Base-by-base conservation (phyloP, 495 filamentous ascomycete species). In the Penicillium chermesinum region DNA sequence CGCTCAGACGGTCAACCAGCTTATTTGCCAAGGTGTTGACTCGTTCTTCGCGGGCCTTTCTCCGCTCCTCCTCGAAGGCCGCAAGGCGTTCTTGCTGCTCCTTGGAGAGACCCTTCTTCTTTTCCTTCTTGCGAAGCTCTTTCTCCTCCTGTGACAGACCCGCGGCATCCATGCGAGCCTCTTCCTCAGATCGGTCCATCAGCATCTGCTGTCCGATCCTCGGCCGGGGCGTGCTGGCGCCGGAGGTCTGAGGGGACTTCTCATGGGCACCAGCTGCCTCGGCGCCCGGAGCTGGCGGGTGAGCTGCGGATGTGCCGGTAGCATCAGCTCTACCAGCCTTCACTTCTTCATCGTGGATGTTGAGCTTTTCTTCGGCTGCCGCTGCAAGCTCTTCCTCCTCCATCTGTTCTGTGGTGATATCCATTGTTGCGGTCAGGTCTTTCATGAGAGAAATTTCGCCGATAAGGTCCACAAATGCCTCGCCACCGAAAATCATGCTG, bases 401-500 rank as follows among this genome's bases (percentile, higher is more conserved):
- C 56, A 77, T 81, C 27, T 82, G 81, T 43, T 83, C 72, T 78
- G 85, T 85, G 14, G 87, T 88, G 49, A 95, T 95, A 55, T 93
- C 89, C 88, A 93, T 91, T 2, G 88, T 89, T 48, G 86, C 82
- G 2, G 87, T 91, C 32, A 94, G 73, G 55, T 93, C 89, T 66
- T 91, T 93, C 85, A 95, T 91, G 42, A 95, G 77, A 38, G 85
- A 89, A 50, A 95, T 90, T 70, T 95, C 89, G 44, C 89, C 89
- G 57, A 93, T 94, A 61, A 89, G 81, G 66, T 93, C 91, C 18
- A 84, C 77, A 60, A 99, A 99, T 3, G 94, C 93, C 48, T 95
- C 91, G 30, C 93, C 93, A 52, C 93, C 93, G 58, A 99, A 99
- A 49, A 99, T 97, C 78, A 89, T 95, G 54, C 88, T 84, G 67